Percentiles rank a stretch among this genome's conserved stretches.
phyloP scores from a whole-genome alignment of 2,329 filamentous ascomycete genomes.

The Sarocladiaceae sp. region DNA sequence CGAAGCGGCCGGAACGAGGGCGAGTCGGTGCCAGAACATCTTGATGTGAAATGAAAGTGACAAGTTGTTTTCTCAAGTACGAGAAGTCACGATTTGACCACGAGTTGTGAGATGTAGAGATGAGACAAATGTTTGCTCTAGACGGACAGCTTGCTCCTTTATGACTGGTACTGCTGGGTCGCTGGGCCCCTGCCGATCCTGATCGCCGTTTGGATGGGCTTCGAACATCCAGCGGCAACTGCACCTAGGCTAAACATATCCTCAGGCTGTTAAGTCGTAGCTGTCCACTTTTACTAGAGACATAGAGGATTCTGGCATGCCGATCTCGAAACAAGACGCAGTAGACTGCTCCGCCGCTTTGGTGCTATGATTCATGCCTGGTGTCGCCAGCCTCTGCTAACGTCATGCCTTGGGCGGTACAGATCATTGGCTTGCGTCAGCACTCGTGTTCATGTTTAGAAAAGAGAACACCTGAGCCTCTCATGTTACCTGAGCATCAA shows the following conservation, averaged over 20 bases:
- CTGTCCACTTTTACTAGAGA: conserved; percentile 2
- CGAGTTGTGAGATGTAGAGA: too few species aligned
- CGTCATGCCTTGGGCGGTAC: too few species aligned
- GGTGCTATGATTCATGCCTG: neutral
- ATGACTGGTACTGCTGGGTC: neutral
- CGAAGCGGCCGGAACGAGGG: too few species aligned
- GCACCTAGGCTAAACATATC: neutral
- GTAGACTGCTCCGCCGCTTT: neutral
- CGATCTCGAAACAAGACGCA: conserved; percentile 5
- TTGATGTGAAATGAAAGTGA: neutral
- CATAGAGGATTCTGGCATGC: neutral
- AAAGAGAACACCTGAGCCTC: too few species aligned
- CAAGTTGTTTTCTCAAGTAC: neutral
- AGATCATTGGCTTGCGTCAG: too few species aligned
- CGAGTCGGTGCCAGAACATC: neutral
- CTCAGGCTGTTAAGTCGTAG: neutral
- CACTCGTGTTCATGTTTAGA: too few species aligned
- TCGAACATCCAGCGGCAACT: neutral
- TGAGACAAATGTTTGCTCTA: too few species aligned
- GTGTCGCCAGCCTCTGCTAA: neutral
- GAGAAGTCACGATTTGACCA: too few species aligned
- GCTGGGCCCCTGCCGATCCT: conserved; percentile 7
- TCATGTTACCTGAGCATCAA: too few species aligned
- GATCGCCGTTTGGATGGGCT: neutral
- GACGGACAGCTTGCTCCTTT: neutral